phyloP scores from a whole-genome alignment of 305 asterid genomes.

The Coffea humblotiana region DNA sequence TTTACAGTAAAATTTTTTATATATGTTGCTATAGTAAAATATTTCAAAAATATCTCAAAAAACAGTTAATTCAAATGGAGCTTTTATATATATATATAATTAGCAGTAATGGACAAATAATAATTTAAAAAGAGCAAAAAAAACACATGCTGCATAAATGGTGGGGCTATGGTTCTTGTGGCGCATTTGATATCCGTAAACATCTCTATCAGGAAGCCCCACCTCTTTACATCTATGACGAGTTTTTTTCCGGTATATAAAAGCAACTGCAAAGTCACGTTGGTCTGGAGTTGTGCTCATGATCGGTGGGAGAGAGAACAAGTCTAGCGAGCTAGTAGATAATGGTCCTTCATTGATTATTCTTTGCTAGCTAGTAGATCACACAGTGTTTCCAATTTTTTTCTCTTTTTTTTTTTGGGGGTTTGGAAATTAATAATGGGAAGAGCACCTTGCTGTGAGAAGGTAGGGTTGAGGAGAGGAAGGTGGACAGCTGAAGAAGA shows the following conservation, averaged over 20 bases:
- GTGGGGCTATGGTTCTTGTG: conserved; percentile 1
- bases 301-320: background rate
- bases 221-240: background rate
- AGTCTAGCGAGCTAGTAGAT: background rate
- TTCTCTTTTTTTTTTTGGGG: background rate
- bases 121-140: background rate
- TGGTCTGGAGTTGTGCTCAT: background rate
- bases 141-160: background rate
- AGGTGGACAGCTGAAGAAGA: conserved; percentile 40
- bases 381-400: background rate
- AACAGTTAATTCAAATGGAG: no score
- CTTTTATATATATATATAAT: no score
- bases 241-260: background rate
- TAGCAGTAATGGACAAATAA: no score
- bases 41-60: no score
- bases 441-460: conserved; percentile 36
- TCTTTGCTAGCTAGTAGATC: no score
- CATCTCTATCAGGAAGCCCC: conserved; percentile 13
- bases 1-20: no score
- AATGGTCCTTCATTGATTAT: no score
- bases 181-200: conserved; percentile 6
- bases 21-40: no score
- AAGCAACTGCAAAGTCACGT: background rate
- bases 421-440: conserved; percentile 3
- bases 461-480: conserved; percentile 32